Evolutionary conservation across 2,329 filamentous ascomycete species (phyloP), one percentile per base, ranked within the genome.

Genomic region (Fusarium musae): DNA sequence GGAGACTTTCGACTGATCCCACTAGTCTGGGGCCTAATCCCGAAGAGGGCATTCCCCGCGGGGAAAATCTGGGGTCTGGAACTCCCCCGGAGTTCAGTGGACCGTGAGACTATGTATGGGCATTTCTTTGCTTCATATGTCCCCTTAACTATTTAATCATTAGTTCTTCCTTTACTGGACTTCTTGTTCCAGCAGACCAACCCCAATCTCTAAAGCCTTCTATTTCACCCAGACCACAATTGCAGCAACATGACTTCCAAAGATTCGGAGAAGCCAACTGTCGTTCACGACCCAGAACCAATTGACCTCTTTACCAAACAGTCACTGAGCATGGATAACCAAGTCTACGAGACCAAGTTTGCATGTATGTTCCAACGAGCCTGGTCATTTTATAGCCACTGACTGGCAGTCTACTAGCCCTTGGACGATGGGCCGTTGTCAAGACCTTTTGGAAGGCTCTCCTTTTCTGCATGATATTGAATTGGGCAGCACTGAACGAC

Each of bases 401-500:
- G 34, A 39, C 19, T 21, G 4, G 17, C 2, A n/a, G 10, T 21
- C 9, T 21, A 16, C n/a, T 13, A 63, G 60, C 60, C 15, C 60
- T 63, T 32, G 60, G 60, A 26, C 57, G 57, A 42, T 63, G 60
- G 54, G 60, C 57, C 5, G 60, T 49, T 1, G 42, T 59, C 26
- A 63, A 40, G 7, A 39, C 54, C 16, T 63, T 63, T 39, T 63
- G 60, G 60, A 63, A 32, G 21, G 36, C 60, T 34, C 36, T 46
- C 21, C 57, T 63, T 43, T 63, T 63, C 32, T 63, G 60, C 17
- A 49, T 60, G 60, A 60, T 63, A 28, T 32, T 63, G 13, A 63
- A 63, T 3, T 63, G 54, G 60, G 54, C 60, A 15, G 60, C 60
- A 3, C 16, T 63, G 23, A 58, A 47, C 9, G 54, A 58, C 21